Percentiles rank a stretch among this genome's conserved stretches.
Conservation (phyloP, 352 stramenopile genomes). For the Globisporangium echinulatum region DNA sequence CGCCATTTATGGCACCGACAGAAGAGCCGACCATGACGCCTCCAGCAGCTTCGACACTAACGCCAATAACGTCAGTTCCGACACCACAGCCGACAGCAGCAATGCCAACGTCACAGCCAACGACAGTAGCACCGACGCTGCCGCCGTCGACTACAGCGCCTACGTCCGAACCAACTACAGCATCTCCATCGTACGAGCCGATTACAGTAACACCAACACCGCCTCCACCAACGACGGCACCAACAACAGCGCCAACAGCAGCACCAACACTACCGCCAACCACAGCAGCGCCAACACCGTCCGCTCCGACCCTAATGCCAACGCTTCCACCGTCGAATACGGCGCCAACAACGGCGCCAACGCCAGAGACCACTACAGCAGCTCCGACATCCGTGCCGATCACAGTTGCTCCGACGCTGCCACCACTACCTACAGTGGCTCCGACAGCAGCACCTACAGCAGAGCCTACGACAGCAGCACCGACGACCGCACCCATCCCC, state of each 20-base stretch:
- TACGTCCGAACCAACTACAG: no score
- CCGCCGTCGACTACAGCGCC: no score
- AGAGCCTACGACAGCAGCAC: constrained; percentile 6
- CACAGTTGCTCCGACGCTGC: background rate
- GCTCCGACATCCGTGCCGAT: background rate
- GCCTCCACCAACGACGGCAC: background rate
- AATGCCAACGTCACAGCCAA: no score
- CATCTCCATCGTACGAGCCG: no score
- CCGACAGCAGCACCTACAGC: constrained; percentile 5
- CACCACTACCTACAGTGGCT: constrained; percentile 6
- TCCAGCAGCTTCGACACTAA: no score
- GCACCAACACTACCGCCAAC: constrained; percentile 6
- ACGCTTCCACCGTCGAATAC: constrained; percentile 6
- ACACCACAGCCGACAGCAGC: no score
- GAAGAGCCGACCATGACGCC: no score
- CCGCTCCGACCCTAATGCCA: background rate
- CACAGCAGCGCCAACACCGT: constrained; percentile 6
- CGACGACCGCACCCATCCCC: background rate
- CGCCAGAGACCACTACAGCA: background rate
- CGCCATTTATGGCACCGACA: constrained; percentile 12
- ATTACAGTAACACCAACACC: no score
- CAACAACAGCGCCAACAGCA: constrained; percentile 9
- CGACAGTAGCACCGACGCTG: no score
- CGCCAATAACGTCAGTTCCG: no score
- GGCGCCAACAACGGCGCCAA: constrained; percentile 5